Evolutionary conservation across 257 asterid species (phyloP).

Genomic region (Capsicum baccatum): DNA sequence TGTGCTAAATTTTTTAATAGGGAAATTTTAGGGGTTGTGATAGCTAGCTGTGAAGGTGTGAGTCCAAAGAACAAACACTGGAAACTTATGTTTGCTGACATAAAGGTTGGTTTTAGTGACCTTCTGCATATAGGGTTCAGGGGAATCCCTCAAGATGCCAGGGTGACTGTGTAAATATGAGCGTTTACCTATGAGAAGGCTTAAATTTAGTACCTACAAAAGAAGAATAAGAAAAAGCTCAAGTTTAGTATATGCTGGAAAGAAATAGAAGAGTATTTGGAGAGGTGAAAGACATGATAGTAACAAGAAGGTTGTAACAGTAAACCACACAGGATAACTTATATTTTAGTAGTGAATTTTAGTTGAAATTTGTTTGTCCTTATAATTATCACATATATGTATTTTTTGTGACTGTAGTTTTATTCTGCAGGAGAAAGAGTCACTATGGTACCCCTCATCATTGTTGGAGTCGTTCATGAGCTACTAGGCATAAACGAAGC

Average conservation of each 20-base stretch:
- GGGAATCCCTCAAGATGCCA: no score
- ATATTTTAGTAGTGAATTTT: neutral
- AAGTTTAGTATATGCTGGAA: neutral
- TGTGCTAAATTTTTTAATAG: no score
- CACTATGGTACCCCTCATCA: conserved; percentile 57
- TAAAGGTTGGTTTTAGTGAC: no score
- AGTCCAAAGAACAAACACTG: no score
- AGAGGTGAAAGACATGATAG: neutral
- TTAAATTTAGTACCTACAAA: neutral
- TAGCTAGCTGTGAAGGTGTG: no score
- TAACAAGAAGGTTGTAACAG: neutral
- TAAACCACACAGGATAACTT: neutral
- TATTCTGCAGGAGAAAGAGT: conserved; percentile 66
- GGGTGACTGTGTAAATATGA: no score
- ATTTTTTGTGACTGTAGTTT: neutral
- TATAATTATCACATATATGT: neutral
- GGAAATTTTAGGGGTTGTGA: no score
- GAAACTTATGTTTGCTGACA: no score
- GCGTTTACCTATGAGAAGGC: neutral
- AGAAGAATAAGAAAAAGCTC: neutral
- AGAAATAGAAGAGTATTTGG: neutral
- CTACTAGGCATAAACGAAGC: conserved; percentile 65
- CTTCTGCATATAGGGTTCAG: no score
- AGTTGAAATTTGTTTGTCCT: neutral
- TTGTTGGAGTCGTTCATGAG: conserved; percentile 67